Base-by-base conservation (phyloP, 495 filamentous ascomycete species). In the Articulospora tetracladia region DNA sequence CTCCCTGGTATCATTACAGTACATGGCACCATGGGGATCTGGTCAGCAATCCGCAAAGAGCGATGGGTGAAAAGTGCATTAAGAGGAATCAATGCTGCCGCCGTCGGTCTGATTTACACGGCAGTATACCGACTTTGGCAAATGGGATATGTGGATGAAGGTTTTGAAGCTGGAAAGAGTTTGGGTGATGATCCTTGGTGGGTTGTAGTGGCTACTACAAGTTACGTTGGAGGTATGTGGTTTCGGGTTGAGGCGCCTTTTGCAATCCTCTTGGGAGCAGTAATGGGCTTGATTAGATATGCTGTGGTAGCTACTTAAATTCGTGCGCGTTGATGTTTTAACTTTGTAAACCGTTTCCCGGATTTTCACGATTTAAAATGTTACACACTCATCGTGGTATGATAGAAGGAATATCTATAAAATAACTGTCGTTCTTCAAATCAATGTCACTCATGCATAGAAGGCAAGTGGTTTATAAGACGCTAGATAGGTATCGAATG, bases 41-140 rank as follows among this genome's bases (percentile, higher is more conserved):
- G 91, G 91, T 73, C 76, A 1, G 77, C 78, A 3, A 60, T 90
- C 26, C 72, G 88, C 4, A 76, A 68, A 15, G 72, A 72, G 53
- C 73, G 76, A 10, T 81, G 73, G 68, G 81, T 92, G 12, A 76
- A 78, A 52, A 74, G 80, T 13, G 68, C 81, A 13, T 64, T 93
- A 55, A 68, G 88, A 13, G 90, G 91, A 0, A 70, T 92, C 10
- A 92, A 92, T 70, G 90, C 91, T 0, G 78, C 82, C 0, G 91
- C 90, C 0, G 86, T 93, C 0, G 90, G 91, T 0, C 61, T 93
- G 61, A 87, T 93, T 4, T 95, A 88, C 63, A 92, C 90, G 17
- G 90, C 91, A 19, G 90, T 95, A n/a, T 93, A 95, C 62, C 75
- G 88, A 28, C 78, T 95, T 23, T 93, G 88, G 84, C 75, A 87